phyloP scores from a whole-genome alignment of 2,329 filamentous ascomycete genomes.

The Samsoniella hepiali region DNA sequence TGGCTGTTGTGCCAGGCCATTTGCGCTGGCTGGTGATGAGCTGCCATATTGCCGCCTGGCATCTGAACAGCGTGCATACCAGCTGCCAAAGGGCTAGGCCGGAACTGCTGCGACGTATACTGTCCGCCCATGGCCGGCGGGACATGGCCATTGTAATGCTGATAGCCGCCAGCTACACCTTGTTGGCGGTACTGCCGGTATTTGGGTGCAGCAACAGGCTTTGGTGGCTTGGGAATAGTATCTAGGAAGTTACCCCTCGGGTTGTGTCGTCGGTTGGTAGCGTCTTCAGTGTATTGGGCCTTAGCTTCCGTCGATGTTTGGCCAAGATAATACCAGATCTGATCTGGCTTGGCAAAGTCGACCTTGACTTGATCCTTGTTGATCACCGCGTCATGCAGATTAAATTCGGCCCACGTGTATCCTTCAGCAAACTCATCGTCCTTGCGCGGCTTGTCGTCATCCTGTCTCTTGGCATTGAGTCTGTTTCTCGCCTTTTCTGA shows the following conservation, averaged over 20 bases:
- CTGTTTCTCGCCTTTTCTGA: constrained; percentile 61
- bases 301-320: constrained; percentile 83
- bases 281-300: constrained; percentile 85
- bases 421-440: constrained; percentile 66
- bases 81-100: background rate
- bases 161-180: constrained; percentile 29
- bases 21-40: background rate
- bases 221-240: constrained; percentile 56
- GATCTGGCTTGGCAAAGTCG: constrained; percentile 67
- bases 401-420: constrained; percentile 77
- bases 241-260: constrained; percentile 70
- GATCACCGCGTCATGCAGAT: constrained; percentile 54
- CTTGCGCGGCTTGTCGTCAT: constrained; percentile 60
- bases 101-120: constrained; percentile 41
- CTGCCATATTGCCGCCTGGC: background rate
- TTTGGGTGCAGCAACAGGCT: constrained; percentile 32
- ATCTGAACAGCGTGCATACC: background rate
- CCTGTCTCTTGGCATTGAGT: constrained; percentile 62
- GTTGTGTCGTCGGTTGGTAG: constrained; percentile 56
- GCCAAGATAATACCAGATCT: constrained; percentile 87
- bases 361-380: constrained; percentile 65
- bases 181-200: constrained; percentile 28
- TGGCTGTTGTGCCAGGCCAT: background rate
- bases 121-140: constrained; percentile 35
- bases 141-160: constrained; percentile 17